These are phyloP conservation scores for Emergomyces pasteurianus DNA, from an alignment of 2,329 filamentous ascomycete species.

Conservation along the genomic window DNA sequence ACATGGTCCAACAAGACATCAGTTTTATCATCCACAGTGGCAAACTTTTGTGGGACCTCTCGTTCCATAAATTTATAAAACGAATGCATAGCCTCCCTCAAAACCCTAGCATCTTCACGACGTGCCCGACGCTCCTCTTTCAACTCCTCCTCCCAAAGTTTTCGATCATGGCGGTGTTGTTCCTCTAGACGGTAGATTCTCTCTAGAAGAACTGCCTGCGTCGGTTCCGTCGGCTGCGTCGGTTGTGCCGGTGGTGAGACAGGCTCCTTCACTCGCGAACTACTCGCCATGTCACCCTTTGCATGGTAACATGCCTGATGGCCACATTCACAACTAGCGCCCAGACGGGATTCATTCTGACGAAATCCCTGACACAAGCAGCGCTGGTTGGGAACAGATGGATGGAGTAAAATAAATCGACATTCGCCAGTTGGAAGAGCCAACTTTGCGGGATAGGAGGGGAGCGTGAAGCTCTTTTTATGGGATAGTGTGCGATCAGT, in stretches of 20 bases:
- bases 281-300: not conserved
- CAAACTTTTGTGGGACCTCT: constrained; percentile 16
- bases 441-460: not conserved
- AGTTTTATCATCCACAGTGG: constrained; percentile 18
- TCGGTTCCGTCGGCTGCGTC: constrained; percentile 1
- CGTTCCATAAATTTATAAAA: constrained; percentile 18
- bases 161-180: constrained; percentile 15
- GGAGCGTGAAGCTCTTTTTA: not conserved
- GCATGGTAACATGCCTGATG: constrained; percentile 37
- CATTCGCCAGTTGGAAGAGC: constrained; percentile 21
- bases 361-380: constrained; percentile 35
- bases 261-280: constrained; percentile 1
- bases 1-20: constrained; percentile 18
- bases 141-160: constrained; percentile 13
- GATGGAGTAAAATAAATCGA: constrained; percentile 18
- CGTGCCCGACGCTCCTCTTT: constrained; percentile 16
- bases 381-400: constrained; percentile 20
- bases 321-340: constrained; percentile 34
- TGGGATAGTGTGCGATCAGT: not conserved
- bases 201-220: constrained; percentile 12
- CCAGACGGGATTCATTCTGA: constrained; percentile 22
- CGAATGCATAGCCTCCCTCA: constrained; percentile 19
- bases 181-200: constrained; percentile 17
- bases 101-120: constrained; percentile 17
- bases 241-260: not conserved